Conservation (phyloP, 352 stramenopile species). For the Globisporangium nodosum region DNA sequence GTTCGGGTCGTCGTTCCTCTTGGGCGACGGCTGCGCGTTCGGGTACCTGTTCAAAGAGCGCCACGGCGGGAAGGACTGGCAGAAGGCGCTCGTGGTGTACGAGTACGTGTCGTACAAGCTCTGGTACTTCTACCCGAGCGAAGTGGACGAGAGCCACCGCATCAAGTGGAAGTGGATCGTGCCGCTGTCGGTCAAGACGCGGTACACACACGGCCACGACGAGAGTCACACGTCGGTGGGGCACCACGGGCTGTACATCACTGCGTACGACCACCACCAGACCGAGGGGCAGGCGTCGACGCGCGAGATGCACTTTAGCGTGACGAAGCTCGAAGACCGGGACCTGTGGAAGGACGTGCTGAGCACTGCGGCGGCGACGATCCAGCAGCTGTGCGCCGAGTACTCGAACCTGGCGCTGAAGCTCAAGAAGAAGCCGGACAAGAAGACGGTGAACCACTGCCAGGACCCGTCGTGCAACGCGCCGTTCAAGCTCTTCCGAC, state of each 20-base stretch:
- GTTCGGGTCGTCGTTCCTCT: conserved; percentile 82
- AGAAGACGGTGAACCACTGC: conserved; percentile 76
- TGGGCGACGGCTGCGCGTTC: conserved; percentile 79
- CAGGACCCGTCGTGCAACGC: conserved; percentile 59
- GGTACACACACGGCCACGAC: conserved; percentile 83
- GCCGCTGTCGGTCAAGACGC: conserved; percentile 56
- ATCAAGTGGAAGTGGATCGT: conserved; percentile 89
- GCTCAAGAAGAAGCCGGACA: conserved; percentile 78
- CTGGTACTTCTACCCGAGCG: conserved; percentile 87
- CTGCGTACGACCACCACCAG: conserved; percentile 72
- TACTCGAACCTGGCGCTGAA: conserved; percentile 58
- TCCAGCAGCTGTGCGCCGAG: conserved; percentile 63
- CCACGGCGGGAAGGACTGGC: conserved; percentile 54
- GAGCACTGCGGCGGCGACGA: conserved; percentile 41
- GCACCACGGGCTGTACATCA: conserved; percentile 80
- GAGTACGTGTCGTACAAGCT: conserved; percentile 85
- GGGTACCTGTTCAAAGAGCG: conserved; percentile 83
- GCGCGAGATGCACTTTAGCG: conserved; percentile 78
- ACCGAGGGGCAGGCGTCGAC: conserved; percentile 39
- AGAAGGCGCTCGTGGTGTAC: conserved; percentile 83
- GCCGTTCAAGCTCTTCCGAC: conserved; percentile 80
- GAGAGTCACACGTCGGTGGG: conserved; percentile 78
- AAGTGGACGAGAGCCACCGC: conserved; percentile 70
- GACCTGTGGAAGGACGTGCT: conserved; percentile 79
- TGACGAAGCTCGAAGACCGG: conserved; percentile 80